Base-by-base conservation (phyloP, 176 grass and related monocot species). In the Musa beccarii region DNA sequence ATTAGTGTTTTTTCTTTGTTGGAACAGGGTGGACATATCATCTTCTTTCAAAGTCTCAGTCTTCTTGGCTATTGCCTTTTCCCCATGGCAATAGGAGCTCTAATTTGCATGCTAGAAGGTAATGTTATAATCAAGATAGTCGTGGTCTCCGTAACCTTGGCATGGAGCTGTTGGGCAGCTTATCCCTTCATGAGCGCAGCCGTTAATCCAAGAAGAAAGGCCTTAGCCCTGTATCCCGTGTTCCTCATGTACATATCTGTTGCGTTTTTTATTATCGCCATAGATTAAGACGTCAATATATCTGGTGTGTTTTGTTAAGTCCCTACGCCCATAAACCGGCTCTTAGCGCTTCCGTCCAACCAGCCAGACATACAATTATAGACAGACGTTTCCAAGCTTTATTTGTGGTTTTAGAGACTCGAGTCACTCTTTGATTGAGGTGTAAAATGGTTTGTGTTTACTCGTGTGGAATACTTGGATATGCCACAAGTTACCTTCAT, bases 141-240 rank as follows among this genome's bases (percentile, higher is more conserved):
- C 0, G 89, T 99, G 12, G 96, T 99, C 75, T 82, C 83, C 7
- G 49, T 99, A 54, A 81, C 96, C 71, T 74, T 99, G 77, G 84
- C 90, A 25, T 99, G 96, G 96, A 99, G 96, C 78, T 95, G 91
- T 52, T 99, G 96, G 96, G 96, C 96, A 52, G 96, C 96, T 2
- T 99, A 99, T 83, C 96, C 96, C 1, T 99, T 99, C 84, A 99
- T 99, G 96, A 99, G 96, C 68, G 91, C 89, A 59, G 96, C 96
- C 24, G 91, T 99, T 59, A 92, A 89, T 82, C 91, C 89, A 80
- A 92, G 96, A 75, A 90, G 96, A 83, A 99, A 99, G 75, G 96
- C 91, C 79, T 79, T 99, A 76, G 91, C 96, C 52, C 71, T 88
- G 21, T 95, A 99, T 81, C 96, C 91, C 3, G 96, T 99, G 2